A percentile compares a stretch with the other conserved stretches of the same genome.
These are phyloP conservation scores for Trypanosoma scelopori DNA, from an alignment of 208 protist genomes.

Conservation along the genomic window DNA sequence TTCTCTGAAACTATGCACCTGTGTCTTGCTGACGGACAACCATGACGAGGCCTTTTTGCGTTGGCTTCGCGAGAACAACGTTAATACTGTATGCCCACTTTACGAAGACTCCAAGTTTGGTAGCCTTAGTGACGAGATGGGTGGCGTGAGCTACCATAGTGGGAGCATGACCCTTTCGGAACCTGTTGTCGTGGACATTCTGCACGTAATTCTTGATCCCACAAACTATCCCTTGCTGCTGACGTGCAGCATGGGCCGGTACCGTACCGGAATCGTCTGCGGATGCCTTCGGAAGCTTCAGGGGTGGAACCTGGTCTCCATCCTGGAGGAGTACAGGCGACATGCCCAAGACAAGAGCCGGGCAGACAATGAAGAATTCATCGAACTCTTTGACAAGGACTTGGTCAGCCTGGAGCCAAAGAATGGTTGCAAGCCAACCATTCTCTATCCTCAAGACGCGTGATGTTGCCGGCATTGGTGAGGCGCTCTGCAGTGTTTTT, in stretches of 20 bases:
- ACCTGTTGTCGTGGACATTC: slow-evolving; percentile 87
- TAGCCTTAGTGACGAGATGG: slow-evolving; percentile 18
- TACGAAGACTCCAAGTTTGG: slow-evolving; percentile 32
- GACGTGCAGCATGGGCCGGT: slow-evolving; percentile 96
- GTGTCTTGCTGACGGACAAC: slow-evolving; percentile 95
- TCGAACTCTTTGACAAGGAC: slow-evolving; percentile 99
- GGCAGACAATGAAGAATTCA: slow-evolving; percentile 98
- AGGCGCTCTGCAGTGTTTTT: too few relatives aligned
- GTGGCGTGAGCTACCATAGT: slow-evolving; percentile 22
- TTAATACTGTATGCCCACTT: slow-evolving; percentile 77
- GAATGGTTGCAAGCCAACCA: slow-evolving; percentile 57
- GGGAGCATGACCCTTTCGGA: slow-evolving; percentile 82
- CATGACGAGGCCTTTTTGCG: slow-evolving; percentile 90
- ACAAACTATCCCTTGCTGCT: slow-evolving; percentile 96
- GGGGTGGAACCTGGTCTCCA: slow-evolving; percentile 97
- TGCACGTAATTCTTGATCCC: slow-evolving; percentile 94
- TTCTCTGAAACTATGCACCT: slow-evolving; percentile 93
- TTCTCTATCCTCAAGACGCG: slow-evolving; percentile 46
- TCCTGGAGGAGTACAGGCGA: slow-evolving; percentile 97
- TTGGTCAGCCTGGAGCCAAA: slow-evolving; percentile 87
- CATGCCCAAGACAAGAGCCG: slow-evolving; percentile 93
- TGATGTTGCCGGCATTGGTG: neutral
- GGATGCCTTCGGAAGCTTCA: slow-evolving; percentile 98
- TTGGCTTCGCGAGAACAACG: slow-evolving; percentile 93
- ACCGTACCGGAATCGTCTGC: slow-evolving; percentile 97